Evolutionary conservation across 371 early-diverging fungal species (phyloP).

Genomic region (Lichtheimia ramosa): DNA sequence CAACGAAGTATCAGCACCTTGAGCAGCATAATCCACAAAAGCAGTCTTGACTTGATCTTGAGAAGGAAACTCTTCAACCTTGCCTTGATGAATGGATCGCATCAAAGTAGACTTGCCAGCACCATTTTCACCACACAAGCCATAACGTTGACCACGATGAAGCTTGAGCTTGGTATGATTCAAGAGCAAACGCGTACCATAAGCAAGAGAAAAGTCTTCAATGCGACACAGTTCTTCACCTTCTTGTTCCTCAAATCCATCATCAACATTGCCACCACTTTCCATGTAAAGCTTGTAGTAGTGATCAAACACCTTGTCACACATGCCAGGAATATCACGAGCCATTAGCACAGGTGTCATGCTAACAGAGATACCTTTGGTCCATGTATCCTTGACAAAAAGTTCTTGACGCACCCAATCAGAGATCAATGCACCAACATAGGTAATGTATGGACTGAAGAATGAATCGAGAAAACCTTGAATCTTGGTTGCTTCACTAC

Average conservation of each 20-base stretch:
- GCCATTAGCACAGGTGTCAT: conserved; percentile 46
- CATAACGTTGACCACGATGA: conserved; percentile 79
- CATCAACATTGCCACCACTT: conserved; percentile 47
- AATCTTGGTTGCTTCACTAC: conserved; percentile 44
- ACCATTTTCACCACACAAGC: conserved; percentile 88
- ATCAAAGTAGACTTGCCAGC: conserved; percentile 92
- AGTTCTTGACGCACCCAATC: conserved; percentile 55
- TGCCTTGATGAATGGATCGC: conserved; percentile 73
- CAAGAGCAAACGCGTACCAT: conserved; percentile 82
- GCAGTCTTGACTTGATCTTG: conserved; percentile 68
- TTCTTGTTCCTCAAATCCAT: conserved; percentile 48
- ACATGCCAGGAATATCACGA: conserved; percentile 37
- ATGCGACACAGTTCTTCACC: conserved; percentile 76
- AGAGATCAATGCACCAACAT: conserved; percentile 48
- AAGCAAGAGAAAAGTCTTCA: conserved; percentile 77
- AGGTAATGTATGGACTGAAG: conserved; percentile 45
- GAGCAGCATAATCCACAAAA: conserved; percentile 74
- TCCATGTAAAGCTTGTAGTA: conserved; percentile 47
- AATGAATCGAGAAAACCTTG: conserved; percentile 59
- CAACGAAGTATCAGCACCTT: conserved; percentile 68
- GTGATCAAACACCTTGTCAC: conserved; percentile 33
- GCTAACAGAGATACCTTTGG: conserved; percentile 33
- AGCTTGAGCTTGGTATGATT: conserved; percentile 78
- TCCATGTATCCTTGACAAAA: conserved; percentile 55
- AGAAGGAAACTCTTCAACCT: conserved; percentile 77